Evolutionary conservation across 805 yeast species (phyloP), one percentile per base, ranked within the genome.

Genomic region (Millerozyma acaciae): DNA sequence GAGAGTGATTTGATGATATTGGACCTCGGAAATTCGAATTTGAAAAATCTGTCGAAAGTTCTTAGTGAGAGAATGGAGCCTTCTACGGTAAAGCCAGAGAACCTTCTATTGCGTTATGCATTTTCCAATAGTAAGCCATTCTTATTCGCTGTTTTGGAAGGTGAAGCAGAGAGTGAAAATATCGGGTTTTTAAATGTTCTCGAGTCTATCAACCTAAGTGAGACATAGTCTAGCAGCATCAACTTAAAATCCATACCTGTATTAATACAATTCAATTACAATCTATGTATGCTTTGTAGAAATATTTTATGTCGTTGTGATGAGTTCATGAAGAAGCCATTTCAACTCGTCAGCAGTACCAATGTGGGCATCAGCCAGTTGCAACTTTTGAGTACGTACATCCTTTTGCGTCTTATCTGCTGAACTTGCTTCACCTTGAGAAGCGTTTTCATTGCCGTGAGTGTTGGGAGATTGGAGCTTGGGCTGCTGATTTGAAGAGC

Each of bases 271-370:
- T n/a, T n/a, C n/a, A n/a, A n/a, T n/a, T n/a, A n/a, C n/a, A n/a
- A n/a, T n/a, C 30, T 33, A 13, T 42, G 45, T n/a, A n/a, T n/a
- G n/a, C n/a, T n/a, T n/a, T n/a, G n/a, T n/a, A 24, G 8, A 12
- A 27, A 20, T 8, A 10, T 20, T 16, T 48, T 42, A 63, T 57
- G 54, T 53, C 6, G 61, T 47, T 8, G 73, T 61, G n/a, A 78
- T 56, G 33, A 83, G 69, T 45, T 81, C 89, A 55, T 77, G 80
- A 22, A 84, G 68, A 33, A 83, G 60, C 84, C 86, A 77, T 44
- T 78, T 75, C 41, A 84, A 60, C 50, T 84, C 94, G 35, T 80
- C 83, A 21, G 76, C 72, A 0, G 79, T 67, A 5, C 84, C 84
- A 28, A 70, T 57, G 45, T 75, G 73, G 8, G 56, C 44, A 33